Base-by-base conservation (phyloP, 768 basidiomycete species). In the Xanthoconium purpureum region DNA sequence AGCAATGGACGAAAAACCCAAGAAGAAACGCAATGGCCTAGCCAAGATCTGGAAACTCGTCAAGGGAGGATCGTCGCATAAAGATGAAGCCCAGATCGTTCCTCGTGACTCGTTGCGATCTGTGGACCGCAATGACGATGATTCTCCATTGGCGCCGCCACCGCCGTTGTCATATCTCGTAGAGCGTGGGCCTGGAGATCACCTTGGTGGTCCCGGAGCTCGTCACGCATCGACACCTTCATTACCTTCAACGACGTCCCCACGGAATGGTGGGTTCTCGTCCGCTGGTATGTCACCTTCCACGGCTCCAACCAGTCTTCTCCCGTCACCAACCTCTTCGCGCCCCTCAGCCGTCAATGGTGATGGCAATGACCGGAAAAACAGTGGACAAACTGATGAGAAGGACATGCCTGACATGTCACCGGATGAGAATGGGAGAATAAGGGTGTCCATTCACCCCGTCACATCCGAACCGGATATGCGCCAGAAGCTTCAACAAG, bases 161-260 rank as follows among this genome's bases (percentile, higher is more conserved):
- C 96, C 96, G 6, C 88, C 93, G 6, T 67, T 98, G 50, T 92
- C 92, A 0, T 95, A 94, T 73, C 80, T 98, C 46, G 92, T 93
- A 3, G 74, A 72, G 57, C 72, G 75, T 58, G 77, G 80, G 54
- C 80, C 80, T 40, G 78, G 80, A n/a, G 80, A 83, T 43, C 76
- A 77, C 33, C 78, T 83, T 42, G 68, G 70, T 35, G 72, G 74
- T 45, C 15, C 59, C 2, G 66, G 63, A 24, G 76, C 76, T 48
- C 82, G 88, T 6, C 87, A 85, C 63, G 77, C 80, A 28, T 89
- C 90, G 15, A 85, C 86, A 6, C 83, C 85, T 13, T 89, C 89
- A 20, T 73, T 90, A 45, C 82, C 81, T 9, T 84, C 85, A 18
- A 75, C 79, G 45, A 66, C 75, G 36, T 85, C 85, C 8, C 81